Evolutionary conservation across 2,329 filamentous ascomycete genomes (phyloP).

Genomic region (Xylariaceae sp.): DNA sequence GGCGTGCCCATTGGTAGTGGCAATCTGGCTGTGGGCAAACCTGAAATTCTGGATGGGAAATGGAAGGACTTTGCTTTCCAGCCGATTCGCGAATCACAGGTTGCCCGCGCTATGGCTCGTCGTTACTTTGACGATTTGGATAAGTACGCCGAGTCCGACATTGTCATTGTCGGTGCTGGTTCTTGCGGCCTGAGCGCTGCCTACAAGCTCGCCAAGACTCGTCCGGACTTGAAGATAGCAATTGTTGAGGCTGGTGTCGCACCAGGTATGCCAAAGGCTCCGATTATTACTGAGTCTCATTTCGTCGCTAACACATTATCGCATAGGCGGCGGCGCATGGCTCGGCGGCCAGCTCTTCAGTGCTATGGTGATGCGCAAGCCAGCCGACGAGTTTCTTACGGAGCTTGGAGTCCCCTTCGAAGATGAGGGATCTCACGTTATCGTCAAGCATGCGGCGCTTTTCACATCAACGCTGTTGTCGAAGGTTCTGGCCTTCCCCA

Average conservation of each 20-base stretch:
- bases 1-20: conserved; percentile 38
- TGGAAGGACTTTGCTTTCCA: conserved; percentile 83
- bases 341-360: conserved; percentile 92
- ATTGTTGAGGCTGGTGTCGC: conserved; percentile 86
- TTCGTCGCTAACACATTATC: background rate
- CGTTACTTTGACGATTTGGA: conserved; percentile 92
- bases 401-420: conserved; percentile 84
- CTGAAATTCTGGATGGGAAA: conserved; percentile 66
- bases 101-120: conserved; percentile 88
- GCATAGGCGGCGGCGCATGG: conserved; percentile 77
- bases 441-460: conserved; percentile 89
- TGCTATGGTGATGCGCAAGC: conserved; percentile 94
- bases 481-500: conserved; percentile 79
- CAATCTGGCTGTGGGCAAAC: conserved; percentile 43
- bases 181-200: conserved; percentile 84
- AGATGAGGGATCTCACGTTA: conserved; percentile 83
- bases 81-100: conserved; percentile 86
- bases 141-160: conserved; percentile 85
- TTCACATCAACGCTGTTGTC: conserved; percentile 87
- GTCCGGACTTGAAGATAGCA: conserved; percentile 87
- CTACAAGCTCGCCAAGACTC: conserved; percentile 77
- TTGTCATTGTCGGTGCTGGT: conserved; percentile 89
- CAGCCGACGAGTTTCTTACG: conserved; percentile 78
- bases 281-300: background rate
- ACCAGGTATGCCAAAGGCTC: conserved; percentile 46